Conservation (phyloP, 495 filamentous ascomycete genomes). For the Penicillium goetzii region DNA sequence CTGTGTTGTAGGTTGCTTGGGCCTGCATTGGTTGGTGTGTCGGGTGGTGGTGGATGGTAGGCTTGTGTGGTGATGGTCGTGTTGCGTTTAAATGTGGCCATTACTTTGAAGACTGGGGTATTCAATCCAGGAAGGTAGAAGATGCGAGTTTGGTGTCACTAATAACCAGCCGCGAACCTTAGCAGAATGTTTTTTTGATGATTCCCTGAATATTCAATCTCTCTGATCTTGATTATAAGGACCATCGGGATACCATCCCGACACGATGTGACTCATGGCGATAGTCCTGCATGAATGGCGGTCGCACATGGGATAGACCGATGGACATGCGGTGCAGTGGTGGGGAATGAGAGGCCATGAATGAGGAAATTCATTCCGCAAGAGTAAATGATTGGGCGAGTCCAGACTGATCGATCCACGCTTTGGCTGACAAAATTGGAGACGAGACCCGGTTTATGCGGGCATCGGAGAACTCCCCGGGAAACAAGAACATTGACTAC, state of each 20-base stretch:
- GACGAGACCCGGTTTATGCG: background rate
- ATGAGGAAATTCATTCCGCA: background rate
- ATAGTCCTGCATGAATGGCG: background rate
- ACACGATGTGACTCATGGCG: conserved; percentile 1
- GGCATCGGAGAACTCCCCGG: background rate
- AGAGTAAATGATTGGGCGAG: background rate
- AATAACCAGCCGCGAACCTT: background rate
- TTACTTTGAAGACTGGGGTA: background rate
- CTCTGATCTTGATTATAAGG: background rate
- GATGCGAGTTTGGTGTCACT: background rate
- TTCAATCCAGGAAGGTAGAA: background rate
- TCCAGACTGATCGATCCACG: background rate
- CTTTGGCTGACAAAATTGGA: background rate
- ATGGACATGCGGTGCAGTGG: background rate
- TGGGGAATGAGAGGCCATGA: background rate
- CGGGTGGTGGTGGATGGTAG: background rate
- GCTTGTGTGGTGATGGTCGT: background rate
- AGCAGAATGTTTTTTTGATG: background rate
- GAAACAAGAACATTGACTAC: background rate
- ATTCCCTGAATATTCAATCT: background rate
- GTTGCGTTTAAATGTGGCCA: background rate
- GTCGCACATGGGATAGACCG: background rate
- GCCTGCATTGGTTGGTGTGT: background rate
- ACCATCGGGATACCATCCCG: background rate
- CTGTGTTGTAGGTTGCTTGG: background rate